A percentile compares a stretch with the other conserved stretches of the same genome.
Conservation (phyloP, 1,284 basidiomycete species). For the Peniophora sp. region DNA sequence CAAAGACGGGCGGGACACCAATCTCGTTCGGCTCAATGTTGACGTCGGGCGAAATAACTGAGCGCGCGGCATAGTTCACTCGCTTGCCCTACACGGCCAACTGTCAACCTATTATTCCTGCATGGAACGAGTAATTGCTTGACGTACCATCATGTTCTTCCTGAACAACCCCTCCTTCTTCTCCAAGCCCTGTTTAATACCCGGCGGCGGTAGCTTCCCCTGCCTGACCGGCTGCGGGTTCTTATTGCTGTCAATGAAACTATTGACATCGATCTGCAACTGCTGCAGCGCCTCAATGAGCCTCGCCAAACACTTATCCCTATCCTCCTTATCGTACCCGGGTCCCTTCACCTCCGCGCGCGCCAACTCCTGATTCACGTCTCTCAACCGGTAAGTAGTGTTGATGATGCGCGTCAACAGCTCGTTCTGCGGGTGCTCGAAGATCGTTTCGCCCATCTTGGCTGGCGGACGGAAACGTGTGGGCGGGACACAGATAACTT, state of each 20-base stretch:
- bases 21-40: conserved; percentile 99
- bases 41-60: conserved; percentile 98
- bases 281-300: conserved; percentile 83
- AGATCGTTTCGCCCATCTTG: conserved; percentile 87
- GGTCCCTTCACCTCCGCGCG: conserved; percentile 54
- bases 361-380: conserved; percentile 66
- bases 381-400: conserved; percentile 77
- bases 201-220: conserved; percentile 89
- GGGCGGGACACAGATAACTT: conserved; percentile 87
- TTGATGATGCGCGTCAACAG: conserved; percentile 81
- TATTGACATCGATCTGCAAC: conserved; percentile 93
- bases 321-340: conserved; percentile 45
- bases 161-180: conserved; percentile 99
- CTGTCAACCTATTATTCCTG: not conserved
- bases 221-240: conserved; percentile 83
- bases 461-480: conserved; percentile 95
- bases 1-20: conserved; percentile 96
- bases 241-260: conserved; percentile 96
- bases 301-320: conserved; percentile 55
- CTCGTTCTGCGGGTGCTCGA: conserved; percentile 97
- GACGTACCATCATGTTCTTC: conserved; percentile 95
- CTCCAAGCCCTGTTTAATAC: conserved; percentile 95
- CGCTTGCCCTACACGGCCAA: conserved; percentile 79
- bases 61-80: conserved; percentile 98
- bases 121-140: too few species aligned